These are phyloP conservation scores for Phoma sp. DNA, from an alignment of 2,329 filamentous ascomycete genomes.

Conservation along the genomic window DNA sequence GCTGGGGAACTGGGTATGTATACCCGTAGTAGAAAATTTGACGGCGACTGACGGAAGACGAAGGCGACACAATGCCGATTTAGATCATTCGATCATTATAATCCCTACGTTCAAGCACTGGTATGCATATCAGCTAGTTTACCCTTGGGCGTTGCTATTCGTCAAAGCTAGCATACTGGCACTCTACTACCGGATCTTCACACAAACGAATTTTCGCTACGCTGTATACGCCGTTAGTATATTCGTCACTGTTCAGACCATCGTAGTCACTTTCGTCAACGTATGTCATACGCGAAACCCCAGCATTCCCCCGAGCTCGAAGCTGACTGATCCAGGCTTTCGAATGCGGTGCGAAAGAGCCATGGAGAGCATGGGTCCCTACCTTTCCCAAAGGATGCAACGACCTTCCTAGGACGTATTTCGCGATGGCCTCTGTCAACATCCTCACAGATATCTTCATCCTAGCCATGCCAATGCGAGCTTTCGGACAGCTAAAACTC, in stretches of 20 bases:
- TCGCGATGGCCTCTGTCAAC: constrained; percentile 26
- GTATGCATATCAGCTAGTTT: constrained; percentile 36
- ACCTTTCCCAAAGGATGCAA: constrained; percentile 32
- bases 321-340: constrained; percentile 22
- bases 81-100: constrained; percentile 17
- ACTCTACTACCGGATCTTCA: constrained; percentile 31
- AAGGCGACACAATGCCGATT: constrained; percentile 21
- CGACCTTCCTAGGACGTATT: constrained; percentile 27
- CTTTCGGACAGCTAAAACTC: constrained; percentile 26
- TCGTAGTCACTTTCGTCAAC: constrained; percentile 22
- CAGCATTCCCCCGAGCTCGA: neutral
- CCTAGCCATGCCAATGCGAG: constrained; percentile 26
- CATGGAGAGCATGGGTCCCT: constrained; percentile 25
- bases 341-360: constrained; percentile 22
- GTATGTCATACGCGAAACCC: constrained; percentile 2
- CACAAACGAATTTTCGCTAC: constrained; percentile 19
- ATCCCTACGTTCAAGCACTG: constrained; percentile 31
- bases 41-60: neutral
- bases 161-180: constrained; percentile 34
- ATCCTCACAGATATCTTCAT: constrained; percentile 31
- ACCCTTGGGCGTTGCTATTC: constrained; percentile 31
- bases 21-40: neutral
- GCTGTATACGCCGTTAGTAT: neutral
- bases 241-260: neutral
- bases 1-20: constrained; percentile 22